Conservation (phyloP, 2,329 filamentous ascomycete species). For the Diaporthe citrichinensis region DNA sequence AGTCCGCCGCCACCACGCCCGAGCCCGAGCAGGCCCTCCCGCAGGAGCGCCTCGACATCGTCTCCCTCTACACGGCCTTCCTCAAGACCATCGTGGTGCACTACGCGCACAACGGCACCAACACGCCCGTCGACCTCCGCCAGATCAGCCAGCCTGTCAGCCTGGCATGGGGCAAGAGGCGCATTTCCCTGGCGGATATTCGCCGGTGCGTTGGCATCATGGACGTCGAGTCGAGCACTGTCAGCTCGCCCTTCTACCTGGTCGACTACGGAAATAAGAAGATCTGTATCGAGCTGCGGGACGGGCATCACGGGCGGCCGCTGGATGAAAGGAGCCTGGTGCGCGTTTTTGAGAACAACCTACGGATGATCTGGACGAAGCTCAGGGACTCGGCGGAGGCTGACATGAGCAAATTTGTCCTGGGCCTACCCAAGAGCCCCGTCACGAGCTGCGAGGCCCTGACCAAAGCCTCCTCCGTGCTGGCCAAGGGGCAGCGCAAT, state of each 20-base stretch:
- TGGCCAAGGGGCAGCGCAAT: slow-evolving; percentile 77
- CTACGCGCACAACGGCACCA: slow-evolving; percentile 76
- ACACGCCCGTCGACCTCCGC: slow-evolving; percentile 74
- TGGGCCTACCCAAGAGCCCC: slow-evolving; percentile 67
- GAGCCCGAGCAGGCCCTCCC: slow-evolving; percentile 56
- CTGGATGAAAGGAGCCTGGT: slow-evolving; percentile 68
- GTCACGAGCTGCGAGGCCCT: slow-evolving; percentile 67
- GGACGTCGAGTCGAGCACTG: slow-evolving; percentile 44
- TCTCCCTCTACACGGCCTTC: slow-evolving; percentile 76
- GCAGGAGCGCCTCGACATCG: slow-evolving; percentile 69
- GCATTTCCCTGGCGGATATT: slow-evolving; percentile 75
- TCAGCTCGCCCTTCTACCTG: slow-evolving; percentile 47
- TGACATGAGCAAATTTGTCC: slow-evolving; percentile 64
- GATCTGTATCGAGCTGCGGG: slow-evolving; percentile 71
- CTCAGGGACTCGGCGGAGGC: slow-evolving; percentile 47
- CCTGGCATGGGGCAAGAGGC: slow-evolving; percentile 79
- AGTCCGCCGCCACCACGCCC: slow-evolving; percentile 39
- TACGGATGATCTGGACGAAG: slow-evolving; percentile 61
- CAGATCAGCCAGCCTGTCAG: slow-evolving; percentile 74
- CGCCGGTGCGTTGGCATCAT: slow-evolving; percentile 77
- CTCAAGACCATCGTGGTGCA: slow-evolving; percentile 78
- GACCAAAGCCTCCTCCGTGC: slow-evolving; percentile 67
- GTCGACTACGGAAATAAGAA: slow-evolving; percentile 67
- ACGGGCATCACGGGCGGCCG: slow-evolving; percentile 52
- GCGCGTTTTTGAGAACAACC: slow-evolving; percentile 66